Evolutionary conservation across 2,329 filamentous ascomycete species (phyloP), one percentile per base, ranked within the genome.

Genomic region (Talaromyces sp.): DNA sequence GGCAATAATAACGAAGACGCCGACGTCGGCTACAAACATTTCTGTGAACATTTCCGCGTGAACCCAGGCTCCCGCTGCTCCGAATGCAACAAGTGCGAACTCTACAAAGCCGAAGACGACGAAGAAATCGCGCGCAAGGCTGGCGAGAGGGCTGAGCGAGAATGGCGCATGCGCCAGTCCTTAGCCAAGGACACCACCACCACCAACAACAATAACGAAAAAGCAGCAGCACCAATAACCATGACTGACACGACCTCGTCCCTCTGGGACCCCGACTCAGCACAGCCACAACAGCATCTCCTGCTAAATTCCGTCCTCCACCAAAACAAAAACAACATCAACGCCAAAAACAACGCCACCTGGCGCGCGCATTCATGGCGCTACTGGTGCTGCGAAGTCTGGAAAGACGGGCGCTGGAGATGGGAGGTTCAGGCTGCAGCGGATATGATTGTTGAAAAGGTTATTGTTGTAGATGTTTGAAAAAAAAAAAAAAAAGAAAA

Each of bases 41-140:
- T 97, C 70, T 99, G 94, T 73, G 90, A 96, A 72, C 94, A 97
- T 75, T 97, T 97, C 73, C 84, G 94, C 9, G 88, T 90, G 10
- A 84, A 89, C 63, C 90, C 89, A 0, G 91, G 92, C 54, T 83
- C 84, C 14, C 80, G 81, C 14, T 99, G 94, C 72, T 81, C 74
- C 1, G 86, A 95, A 72, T 97, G 94, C 76, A 87, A 88, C 48
- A 86, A 85, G 68, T 93, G 90, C 75, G 91, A 92, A 69, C 80
- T 93, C 11, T 85, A 85, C 67, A 74, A 79, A 50, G 89, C 88
- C 77, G 89, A 92, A 75, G 83, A 87, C 58, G 90, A 92, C 71
- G 85, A 91, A 62, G 78, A 80, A 35, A 85, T 91, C 21, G 81
- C 92, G 35, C 81, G 81, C 54, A 81, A 84, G 61, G 90, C 90